Percentiles rank a stretch among this genome's conserved stretches.
Conservation (phyloP, 192 early-diverging fungal species). For the Gorgonomyces haynaldii region DNA sequence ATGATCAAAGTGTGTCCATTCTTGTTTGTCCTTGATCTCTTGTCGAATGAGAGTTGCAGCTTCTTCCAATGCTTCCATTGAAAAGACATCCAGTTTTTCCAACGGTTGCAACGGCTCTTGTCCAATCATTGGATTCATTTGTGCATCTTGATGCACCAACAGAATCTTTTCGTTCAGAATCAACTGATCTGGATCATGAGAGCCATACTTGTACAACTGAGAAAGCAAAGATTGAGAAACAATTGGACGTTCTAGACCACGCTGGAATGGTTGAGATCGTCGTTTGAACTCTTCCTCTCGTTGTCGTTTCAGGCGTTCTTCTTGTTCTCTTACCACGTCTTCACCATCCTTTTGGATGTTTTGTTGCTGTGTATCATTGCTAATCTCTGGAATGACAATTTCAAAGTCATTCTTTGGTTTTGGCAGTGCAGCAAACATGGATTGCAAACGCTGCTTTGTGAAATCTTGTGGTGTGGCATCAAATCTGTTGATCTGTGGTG, state of each 20-base stretch:
- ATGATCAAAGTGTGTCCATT: neutral
- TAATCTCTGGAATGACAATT: slow-evolving; percentile 67
- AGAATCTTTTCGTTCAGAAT: slow-evolving; percentile 66
- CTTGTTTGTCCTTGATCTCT: slow-evolving; percentile 4
- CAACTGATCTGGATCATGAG: slow-evolving; percentile 24
- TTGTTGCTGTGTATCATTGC: slow-evolving; percentile 8
- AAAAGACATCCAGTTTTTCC: slow-evolving; percentile 9
- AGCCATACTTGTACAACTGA: slow-evolving; percentile 12
- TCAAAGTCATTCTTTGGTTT: slow-evolving; percentile 89
- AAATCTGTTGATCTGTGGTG: slow-evolving; percentile 43
- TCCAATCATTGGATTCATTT: slow-evolving; percentile 55
- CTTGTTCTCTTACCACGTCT: slow-evolving; percentile 47
- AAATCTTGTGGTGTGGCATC: slow-evolving; percentile 58
- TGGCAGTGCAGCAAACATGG: slow-evolving; percentile 61
- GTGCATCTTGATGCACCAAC: slow-evolving; percentile 60
- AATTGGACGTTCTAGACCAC: slow-evolving; percentile 62
- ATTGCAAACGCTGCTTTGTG: slow-evolving; percentile 58
- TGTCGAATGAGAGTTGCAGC: slow-evolving; percentile 1
- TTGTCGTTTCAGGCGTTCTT: slow-evolving; percentile 37
- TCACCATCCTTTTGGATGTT: slow-evolving; percentile 55
- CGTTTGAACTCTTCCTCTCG: slow-evolving; percentile 39
- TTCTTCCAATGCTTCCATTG: too few relatives aligned
- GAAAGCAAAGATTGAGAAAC: slow-evolving; percentile 13
- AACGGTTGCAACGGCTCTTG: slow-evolving; percentile 14
- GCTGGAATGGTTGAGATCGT: slow-evolving; percentile 66